These are phyloP conservation scores for Ustilago bromivora DNA, from an alignment of 1,284 basidiomycete genomes.

Conservation along the genomic window DNA sequence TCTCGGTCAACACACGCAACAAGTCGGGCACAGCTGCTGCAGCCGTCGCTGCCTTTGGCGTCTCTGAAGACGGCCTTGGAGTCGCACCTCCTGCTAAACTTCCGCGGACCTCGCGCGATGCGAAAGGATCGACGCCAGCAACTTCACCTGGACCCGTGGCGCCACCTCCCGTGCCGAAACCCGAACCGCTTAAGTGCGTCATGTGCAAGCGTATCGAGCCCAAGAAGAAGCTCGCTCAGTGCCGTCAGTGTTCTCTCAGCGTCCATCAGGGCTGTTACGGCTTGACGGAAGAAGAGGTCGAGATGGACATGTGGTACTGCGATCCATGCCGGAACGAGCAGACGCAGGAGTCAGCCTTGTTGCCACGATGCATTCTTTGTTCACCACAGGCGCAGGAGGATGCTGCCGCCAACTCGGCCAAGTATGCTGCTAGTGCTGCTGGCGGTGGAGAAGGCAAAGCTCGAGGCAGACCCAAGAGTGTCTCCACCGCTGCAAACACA, in stretches of 20 bases:
- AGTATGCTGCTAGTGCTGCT: constrained; percentile 24
- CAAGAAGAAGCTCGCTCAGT: constrained; percentile 61
- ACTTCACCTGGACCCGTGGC: constrained; percentile 24
- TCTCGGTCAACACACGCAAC: constrained; percentile 54
- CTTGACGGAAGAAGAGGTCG: constrained; percentile 55
- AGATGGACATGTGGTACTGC: constrained; percentile 58
- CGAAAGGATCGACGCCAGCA: constrained; percentile 28
- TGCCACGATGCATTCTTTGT: constrained; percentile 64
- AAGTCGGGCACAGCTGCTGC: constrained; percentile 43
- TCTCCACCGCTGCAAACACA: constrained; percentile 6
- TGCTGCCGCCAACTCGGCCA: constrained; percentile 42
- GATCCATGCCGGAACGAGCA: constrained; percentile 64
- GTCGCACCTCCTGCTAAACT: constrained; percentile 64
- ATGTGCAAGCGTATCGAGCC: constrained; percentile 65
- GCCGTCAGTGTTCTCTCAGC: constrained; percentile 62
- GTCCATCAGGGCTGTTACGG: constrained; percentile 67
- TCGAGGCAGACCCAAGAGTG: constrained; percentile 27
- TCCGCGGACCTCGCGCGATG: constrained; percentile 39
- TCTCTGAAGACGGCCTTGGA: constrained; percentile 53
- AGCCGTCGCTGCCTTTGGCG: constrained; percentile 35
- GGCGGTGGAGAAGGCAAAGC: constrained; percentile 27
- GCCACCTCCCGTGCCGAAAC: constrained; percentile 31
- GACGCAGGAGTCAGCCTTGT: constrained; percentile 54
- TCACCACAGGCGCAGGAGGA: constrained; percentile 39
- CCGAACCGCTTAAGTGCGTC: constrained; percentile 62